Conservation (phyloP, 805 yeast species). For the Ogataea trehaloabstinens region DNA sequence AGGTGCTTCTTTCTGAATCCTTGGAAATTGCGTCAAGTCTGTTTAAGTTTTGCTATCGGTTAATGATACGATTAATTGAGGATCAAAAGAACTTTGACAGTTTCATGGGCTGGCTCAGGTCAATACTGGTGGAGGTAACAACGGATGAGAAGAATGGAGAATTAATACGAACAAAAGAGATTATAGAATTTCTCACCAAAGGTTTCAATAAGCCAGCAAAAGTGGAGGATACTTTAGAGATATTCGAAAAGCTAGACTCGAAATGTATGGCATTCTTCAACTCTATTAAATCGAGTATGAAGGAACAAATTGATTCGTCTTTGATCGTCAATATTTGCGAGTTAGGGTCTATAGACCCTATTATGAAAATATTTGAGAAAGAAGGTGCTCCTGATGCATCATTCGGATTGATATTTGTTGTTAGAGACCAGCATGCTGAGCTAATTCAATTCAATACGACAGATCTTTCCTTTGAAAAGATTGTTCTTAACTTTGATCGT, state of each 20-base stretch:
- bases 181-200: constrained; percentile 31
- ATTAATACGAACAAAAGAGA: constrained; percentile 23
- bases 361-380: constrained; percentile 6
- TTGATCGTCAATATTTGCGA: constrained; percentile 13
- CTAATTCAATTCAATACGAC: constrained; percentile 12
- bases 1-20: constrained; percentile 14
- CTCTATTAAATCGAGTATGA: constrained; percentile 22
- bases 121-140: constrained; percentile 35
- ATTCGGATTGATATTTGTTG: constrained; percentile 11
- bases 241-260: constrained; percentile 12
- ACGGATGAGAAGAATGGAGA: constrained; percentile 35
- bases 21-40: constrained; percentile 22
- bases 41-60: constrained; percentile 34
- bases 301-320: constrained; percentile 12
- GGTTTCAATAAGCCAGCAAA: constrained; percentile 12
- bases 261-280: constrained; percentile 14
- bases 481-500: constrained; percentile 5
- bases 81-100: constrained; percentile 46
- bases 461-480: constrained; percentile 3
- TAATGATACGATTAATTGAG: constrained; percentile 43
- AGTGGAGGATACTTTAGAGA: constrained; percentile 4
- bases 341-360: constrained; percentile 12
- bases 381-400: background rate
- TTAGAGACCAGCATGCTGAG: constrained; percentile 10
- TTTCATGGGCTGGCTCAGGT: constrained; percentile 44